phyloP scores from a whole-genome alignment of 768 basidiomycete species.

The Hericium erinaceus region DNA sequence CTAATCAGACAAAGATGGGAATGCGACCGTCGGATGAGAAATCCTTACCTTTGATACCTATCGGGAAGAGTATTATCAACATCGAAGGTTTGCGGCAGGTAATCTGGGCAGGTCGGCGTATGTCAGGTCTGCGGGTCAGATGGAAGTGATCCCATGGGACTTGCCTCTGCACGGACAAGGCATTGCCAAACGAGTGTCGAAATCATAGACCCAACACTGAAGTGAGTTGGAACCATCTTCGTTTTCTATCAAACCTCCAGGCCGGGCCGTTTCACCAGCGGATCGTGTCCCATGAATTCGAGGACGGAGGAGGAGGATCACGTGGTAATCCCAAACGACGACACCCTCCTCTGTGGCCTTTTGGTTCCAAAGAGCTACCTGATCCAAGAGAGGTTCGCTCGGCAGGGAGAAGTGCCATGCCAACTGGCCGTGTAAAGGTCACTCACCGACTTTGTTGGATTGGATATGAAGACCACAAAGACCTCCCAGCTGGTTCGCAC shows the following conservation, averaged over 20 bases:
- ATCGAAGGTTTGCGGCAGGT: not conserved
- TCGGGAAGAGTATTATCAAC: not conserved
- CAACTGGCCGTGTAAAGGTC: not conserved
- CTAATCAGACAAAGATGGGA: not conserved
- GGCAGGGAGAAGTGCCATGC: not conserved
- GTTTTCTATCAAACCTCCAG: not conserved
- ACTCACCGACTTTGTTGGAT: slow-evolving; percentile 45
- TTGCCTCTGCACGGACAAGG: slow-evolving; percentile 46
- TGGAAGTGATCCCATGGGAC: slow-evolving; percentile 6
- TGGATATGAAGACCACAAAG: slow-evolving; percentile 58
- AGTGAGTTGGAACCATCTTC: no score
- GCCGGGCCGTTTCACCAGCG: not conserved
- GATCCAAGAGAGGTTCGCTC: not conserved
- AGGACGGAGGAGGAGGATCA: slow-evolving; percentile 44
- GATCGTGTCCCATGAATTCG: not conserved
- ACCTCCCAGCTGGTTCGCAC: slow-evolving; percentile 35
- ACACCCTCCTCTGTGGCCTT: slow-evolving; percentile 26
- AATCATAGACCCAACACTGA: slow-evolving; percentile 55
- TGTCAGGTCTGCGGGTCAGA: not conserved
- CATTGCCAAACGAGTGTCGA: slow-evolving; percentile 43
- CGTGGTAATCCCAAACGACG: slow-evolving; percentile 73
- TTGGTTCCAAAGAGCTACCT: slow-evolving; percentile 65
- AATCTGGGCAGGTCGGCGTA: not conserved
- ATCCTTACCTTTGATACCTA: not conserved
- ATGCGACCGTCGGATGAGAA: not conserved